Base-by-base conservation (phyloP, 345 rosid genomes). In the Murraya paniculata region DNA sequence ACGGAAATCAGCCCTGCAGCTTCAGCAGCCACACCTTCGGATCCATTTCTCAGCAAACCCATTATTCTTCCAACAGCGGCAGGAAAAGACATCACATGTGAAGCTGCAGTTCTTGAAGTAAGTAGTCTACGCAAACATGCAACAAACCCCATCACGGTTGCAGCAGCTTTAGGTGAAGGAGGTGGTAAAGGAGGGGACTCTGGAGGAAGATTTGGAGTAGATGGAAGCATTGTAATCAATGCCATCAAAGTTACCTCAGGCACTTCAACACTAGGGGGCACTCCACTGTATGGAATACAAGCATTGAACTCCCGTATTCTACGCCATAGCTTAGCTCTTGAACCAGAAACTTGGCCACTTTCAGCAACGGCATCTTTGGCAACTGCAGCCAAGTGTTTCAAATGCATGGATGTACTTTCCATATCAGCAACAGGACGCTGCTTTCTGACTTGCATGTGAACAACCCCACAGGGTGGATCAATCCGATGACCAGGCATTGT, bases 301-400 rank as follows among this genome's bases (percentile, higher is more conserved):
- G 99, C 99, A 89, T 96, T 96, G 89, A 96, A 96, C 86, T 96
- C 98, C 85, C 98, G 92, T 82, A 96, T 92, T 84, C 99, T 91
- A 66, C 99, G 98, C 99, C 99, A 96, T 73, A 96, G 76, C 81
- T 86, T 94, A 81, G 99, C 99, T 85, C 97, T 90, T 72, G 94
- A 91, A 79, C 99, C 99, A 75, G 98, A 97, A 76, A 96, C 81
- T 24, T 97, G 92, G 76, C 98, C 98, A 83, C 98, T 95, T 89
- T 96, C 98, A 70, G 95, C 90, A 84, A 94, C 98, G 57, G 99
- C 98, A 89, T 96, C 99, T 89, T 91, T 96, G 75, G 99, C 99
- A 82, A 98, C 93, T 56, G 92, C 89, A 79, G 98, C 97, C 83
- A 96, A 87, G 85, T 96, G 99, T 82, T 94, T 94, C 90, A 96